Conservation (phyloP, 176 grass and related monocot species). For the Avena eriantha region DNA sequence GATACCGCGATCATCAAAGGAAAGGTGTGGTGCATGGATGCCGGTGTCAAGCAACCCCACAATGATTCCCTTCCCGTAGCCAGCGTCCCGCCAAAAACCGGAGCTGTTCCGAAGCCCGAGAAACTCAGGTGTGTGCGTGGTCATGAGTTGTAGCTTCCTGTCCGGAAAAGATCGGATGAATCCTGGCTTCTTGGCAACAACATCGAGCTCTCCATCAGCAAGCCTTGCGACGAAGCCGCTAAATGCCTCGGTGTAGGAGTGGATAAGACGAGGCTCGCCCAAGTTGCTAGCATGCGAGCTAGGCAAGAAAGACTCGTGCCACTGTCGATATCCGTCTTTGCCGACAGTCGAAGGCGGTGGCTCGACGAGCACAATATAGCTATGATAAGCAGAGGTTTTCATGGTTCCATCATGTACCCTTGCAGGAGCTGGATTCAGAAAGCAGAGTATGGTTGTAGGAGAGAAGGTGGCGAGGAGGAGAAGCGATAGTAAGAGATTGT, state of each 20-base stretch:
- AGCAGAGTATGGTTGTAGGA: neutral
- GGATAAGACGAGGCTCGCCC: slow-evolving; percentile 37
- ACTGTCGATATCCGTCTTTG: neutral
- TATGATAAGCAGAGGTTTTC: neutral
- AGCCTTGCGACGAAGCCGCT: slow-evolving; percentile 51
- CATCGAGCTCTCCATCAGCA: slow-evolving; percentile 30
- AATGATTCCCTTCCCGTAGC: slow-evolving; percentile 49
- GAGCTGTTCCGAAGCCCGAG: neutral
- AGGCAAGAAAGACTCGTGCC: slow-evolving; percentile 56
- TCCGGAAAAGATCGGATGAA: neutral
- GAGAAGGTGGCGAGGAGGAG: neutral
- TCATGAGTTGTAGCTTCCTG: slow-evolving; percentile 22
- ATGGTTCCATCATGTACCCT: neutral
- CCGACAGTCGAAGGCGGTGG: neutral
- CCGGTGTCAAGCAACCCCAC: slow-evolving; percentile 59
- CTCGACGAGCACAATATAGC: slow-evolving; percentile 39
- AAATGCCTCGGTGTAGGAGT: slow-evolving; percentile 51
- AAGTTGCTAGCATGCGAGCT: neutral
- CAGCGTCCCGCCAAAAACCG: slow-evolving; percentile 15
- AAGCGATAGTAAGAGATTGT: neutral
- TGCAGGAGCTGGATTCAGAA: neutral
- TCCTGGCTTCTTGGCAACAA: slow-evolving; percentile 30
- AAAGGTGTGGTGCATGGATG: slow-evolving; percentile 35
- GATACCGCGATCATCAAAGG: neutral
- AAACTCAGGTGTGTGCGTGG: slow-evolving; percentile 46